Base-by-base conservation (phyloP, 129 eudicot genomes). In the Saposhnikovia divaricata region DNA sequence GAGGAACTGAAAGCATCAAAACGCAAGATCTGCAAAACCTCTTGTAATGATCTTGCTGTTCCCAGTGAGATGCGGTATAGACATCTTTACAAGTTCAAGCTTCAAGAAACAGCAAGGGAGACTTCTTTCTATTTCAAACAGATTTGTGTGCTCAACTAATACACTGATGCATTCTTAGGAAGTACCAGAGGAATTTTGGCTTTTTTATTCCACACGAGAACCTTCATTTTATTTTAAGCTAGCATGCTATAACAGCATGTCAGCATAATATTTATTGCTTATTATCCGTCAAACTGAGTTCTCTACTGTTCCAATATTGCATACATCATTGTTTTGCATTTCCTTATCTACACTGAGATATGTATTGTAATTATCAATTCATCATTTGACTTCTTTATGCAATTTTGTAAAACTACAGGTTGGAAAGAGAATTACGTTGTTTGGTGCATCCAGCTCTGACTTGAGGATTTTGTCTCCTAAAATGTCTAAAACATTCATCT, bases 401-500 rank as follows among this genome's bases (percentile, higher is more conserved):
- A 44, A 23, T 21, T 12, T 14, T n/a, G 57, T 45, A 12, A 15
- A 77, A 14, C 53, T n/a, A 12, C 61, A 71, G 68, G 74, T 65
- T 71, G 50, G 75, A n/a, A 75, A 78, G 82, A 83, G 77, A 66
- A 77, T 89, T 92, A 96, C 99, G 59, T 96, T 97, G 79, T 77
- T 82, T 82, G 99, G 94, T 15, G 90, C 89, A 85, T 92, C 96
- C 11, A 89, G 86, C 43, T 88, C 87, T 73, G 97, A 90, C 86
- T 86, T 80, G 23, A 96, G 96, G 78, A 96, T 74, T 83, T 87
- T 92, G 77, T 96, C 99, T 55, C 97, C 97, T 84, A 96, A 79
- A 80, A 84, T 87, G 80, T 87, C 92, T 82, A 96, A 83, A 61
- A 91, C 84, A 51, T 87, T 89, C 93, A 96, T 96, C 88, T 96